Evolutionary conservation across 1,139 yeast species (phyloP), one percentile per base, ranked within the genome.

Genomic region (Wickerhamomyces sp.): DNA sequence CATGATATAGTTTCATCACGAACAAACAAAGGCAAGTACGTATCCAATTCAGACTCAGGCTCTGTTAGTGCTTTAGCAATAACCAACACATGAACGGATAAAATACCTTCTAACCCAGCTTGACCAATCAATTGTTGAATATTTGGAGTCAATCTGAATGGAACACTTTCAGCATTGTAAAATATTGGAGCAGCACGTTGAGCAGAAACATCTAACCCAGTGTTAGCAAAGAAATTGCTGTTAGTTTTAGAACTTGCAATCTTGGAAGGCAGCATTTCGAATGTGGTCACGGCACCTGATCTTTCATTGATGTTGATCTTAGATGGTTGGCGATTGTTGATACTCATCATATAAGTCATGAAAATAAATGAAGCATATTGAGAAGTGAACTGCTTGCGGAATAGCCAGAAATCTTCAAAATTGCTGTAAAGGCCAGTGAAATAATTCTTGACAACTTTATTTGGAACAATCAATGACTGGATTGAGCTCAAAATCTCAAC

Each of bases 351-450:
- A 58, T 87, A 88, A 1, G 97, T 87, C 71, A 90, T 82, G 63
- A 92, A 92, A 29, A 90, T 80, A 53, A 92, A 85, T 2, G 96
- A 82, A n/a, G 97, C 96, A 64, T 92, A 94, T 63, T 90, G 96
- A 16, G 96, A 84, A 10, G 96, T 79, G 56, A 94, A 94, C 58
- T 89, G 96, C 56, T 90, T 90, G 47, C 97, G 77, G 81, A 94
- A 94, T 40, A 90, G 65, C 98, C 98, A 94, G 69, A 90, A 92
- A 57, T 92, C 97, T 60, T 87, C 97, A 61, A 85, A 94, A 42
- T 80, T 74, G 10, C 83, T 74, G 63, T 81, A 94, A 37, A 82
- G 67, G 3, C 72, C 72, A 42, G 82, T 63, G 48, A 76, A 78
- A 51, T 74, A 74, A 51, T 87, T 84, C 58, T 82, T 81, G 70